A percentile compares a stretch with the other conserved stretches of the same genome.
Evolutionary conservation across 768 basidiomycete species (phyloP).

Genomic region (Collybiopsis confluens): DNA sequence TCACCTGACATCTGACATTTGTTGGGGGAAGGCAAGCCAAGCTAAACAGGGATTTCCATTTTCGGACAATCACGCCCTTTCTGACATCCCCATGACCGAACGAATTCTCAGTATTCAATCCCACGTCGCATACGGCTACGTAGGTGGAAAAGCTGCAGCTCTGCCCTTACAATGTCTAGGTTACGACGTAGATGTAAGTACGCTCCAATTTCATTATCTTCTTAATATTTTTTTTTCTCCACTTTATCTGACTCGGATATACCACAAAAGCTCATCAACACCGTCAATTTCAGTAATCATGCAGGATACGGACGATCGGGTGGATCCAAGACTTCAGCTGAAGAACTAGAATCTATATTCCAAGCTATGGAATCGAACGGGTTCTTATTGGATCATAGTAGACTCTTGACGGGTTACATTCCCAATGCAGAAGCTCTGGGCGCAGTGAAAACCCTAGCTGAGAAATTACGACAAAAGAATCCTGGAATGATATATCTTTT

Average conservation of each 20-base stretch:
- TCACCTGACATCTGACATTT: too few species aligned
- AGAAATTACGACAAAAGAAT: conserved; percentile 51
- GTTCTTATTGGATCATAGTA: too few species aligned
- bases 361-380: conserved; percentile 69
- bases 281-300: conserved; percentile 95
- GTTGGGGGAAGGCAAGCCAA: too few species aligned
- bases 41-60: too few species aligned
- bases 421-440: conserved; percentile 76
- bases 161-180: conserved; percentile 83
- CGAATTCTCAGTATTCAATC: conserved; percentile 87
- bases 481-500: conserved; percentile 78
- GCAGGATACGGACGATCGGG: conserved; percentile 81
- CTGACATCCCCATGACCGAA: neutral
- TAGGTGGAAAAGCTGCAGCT: conserved; percentile 78
- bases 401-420: too few species aligned
- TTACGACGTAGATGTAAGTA: conserved; percentile 85
- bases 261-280: conserved; percentile 66
- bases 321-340: conserved; percentile 73
- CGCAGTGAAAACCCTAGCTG: conserved; percentile 60
- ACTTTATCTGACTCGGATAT: conserved; percentile 8
- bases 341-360: conserved; percentile 76
- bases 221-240: conserved; percentile 22
- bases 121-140: conserved; percentile 92
- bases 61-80: too few species aligned
- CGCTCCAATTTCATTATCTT: too few species aligned